A percentile compares a stretch with the other conserved stretches of the same genome.
Evolutionary conservation across 1,284 basidiomycete genomes (phyloP).

Genomic region (Sporisorium graminicola): DNA sequence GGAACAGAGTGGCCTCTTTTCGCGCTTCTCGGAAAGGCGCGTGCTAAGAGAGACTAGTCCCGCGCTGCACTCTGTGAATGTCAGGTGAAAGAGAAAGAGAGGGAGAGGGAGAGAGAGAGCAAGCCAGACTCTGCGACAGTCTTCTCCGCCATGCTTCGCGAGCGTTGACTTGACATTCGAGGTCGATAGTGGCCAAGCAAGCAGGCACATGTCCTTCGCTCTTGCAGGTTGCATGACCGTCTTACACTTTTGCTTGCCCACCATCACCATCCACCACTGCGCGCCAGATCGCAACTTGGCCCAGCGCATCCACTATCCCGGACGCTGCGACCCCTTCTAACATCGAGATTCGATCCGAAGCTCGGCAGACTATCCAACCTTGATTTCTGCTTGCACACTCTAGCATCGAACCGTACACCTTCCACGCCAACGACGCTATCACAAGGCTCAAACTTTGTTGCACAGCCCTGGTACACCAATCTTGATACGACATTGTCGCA

Average conservation of each 20-base stretch:
- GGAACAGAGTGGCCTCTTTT: background rate
- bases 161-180: background rate
- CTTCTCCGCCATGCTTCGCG: background rate
- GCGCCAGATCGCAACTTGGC: background rate
- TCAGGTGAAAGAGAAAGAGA: too few relatives aligned
- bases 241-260: background rate
- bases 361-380: background rate
- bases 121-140: background rate
- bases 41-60: too few relatives aligned
- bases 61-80: too few relatives aligned
- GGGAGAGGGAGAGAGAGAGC: background rate
- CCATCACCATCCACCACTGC: slow-evolving; percentile 2
- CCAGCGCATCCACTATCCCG: background rate
- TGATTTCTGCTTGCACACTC: background rate
- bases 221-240: slow-evolving; percentile 6
- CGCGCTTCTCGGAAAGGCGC: background rate
- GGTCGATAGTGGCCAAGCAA: background rate
- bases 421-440: background rate
- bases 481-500: background rate
- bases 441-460: too few relatives aligned
- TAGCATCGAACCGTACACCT: background rate
- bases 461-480: too few relatives aligned
- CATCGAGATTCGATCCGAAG: background rate
- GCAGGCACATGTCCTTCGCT: slow-evolving; percentile 3
- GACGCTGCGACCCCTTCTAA: background rate